Percentiles rank a stretch among this genome's conserved stretches.
phyloP scores from a whole-genome alignment of 495 filamentous ascomycete genomes.

The Friedmanniomyces endolithicus region DNA sequence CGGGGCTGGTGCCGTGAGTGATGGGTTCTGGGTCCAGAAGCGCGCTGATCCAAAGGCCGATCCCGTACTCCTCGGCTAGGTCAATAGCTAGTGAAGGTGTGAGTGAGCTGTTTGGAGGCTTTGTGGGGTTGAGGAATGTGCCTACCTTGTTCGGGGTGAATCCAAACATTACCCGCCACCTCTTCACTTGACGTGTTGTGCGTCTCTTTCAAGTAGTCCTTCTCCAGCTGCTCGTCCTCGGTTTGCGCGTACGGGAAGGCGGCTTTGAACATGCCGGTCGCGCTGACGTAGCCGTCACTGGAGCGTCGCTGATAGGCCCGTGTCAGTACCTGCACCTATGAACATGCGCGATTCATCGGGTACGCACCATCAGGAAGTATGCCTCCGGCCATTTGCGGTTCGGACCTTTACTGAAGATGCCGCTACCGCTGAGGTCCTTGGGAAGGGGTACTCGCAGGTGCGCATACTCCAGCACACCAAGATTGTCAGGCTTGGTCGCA shows the following conservation, averaged over 20 bases:
- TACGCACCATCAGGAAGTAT: slow-evolving; percentile 84
- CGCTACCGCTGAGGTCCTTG: slow-evolving; percentile 69
- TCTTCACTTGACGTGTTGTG: slow-evolving; percentile 72
- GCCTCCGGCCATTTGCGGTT: slow-evolving; percentile 53
- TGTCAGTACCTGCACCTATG: slow-evolving; percentile 5
- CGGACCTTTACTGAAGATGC: slow-evolving; percentile 66
- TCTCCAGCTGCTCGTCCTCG: slow-evolving; percentile 75
- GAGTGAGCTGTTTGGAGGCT: background rate
- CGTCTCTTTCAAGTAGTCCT: slow-evolving; percentile 69
- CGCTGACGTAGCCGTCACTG: slow-evolving; percentile 85
- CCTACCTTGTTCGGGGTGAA: slow-evolving; percentile 68
- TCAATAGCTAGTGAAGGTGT: slow-evolving; percentile 48
- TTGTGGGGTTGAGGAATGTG: slow-evolving; percentile 8
- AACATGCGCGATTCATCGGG: background rate
- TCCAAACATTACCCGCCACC: slow-evolving; percentile 95
- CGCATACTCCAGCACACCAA: slow-evolving; percentile 87
- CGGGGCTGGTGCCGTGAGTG: slow-evolving; percentile 35
- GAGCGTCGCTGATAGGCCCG: slow-evolving; percentile 58
- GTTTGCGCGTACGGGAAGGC: slow-evolving; percentile 85
- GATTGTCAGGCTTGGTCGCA: slow-evolving; percentile 54
- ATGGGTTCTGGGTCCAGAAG: slow-evolving; percentile 70
- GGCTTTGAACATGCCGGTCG: slow-evolving; percentile 99
- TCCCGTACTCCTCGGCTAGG: slow-evolving; percentile 71
- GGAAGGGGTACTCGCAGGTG: slow-evolving; percentile 86
- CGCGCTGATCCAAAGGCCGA: slow-evolving; percentile 78